Evolutionary conservation across 768 basidiomycete genomes (phyloP).

Genomic region (Xerocomellus amylosporus): DNA sequence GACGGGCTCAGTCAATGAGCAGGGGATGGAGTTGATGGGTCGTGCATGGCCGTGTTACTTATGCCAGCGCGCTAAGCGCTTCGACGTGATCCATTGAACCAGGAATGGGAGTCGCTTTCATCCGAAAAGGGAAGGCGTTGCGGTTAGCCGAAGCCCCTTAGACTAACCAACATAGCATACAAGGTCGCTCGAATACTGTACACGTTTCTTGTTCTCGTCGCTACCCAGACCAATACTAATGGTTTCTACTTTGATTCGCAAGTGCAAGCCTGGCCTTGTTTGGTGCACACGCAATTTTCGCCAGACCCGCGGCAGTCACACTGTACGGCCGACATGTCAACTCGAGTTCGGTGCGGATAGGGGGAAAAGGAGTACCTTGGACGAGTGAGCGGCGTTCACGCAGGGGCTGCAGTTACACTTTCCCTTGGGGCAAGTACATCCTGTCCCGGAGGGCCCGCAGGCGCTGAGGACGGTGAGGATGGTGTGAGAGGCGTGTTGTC

Average conservation of each 20-base stretch:
- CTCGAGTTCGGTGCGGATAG: not conserved
- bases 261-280: conserved; percentile 9
- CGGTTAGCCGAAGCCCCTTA: not conserved
- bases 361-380: conserved; percentile 11
- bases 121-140: conserved; percentile 9
- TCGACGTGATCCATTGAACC: not conserved
- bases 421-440: conserved; percentile 31
- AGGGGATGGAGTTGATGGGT: not conserved
- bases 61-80: not conserved
- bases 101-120: conserved; percentile 2
- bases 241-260: conserved; percentile 21
- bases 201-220: conserved; percentile 8
- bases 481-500: too few species aligned
- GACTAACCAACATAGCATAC: not conserved
- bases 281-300: conserved; percentile 16
- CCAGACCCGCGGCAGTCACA: conserved; percentile 24
- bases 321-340: conserved; percentile 1
- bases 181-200: conserved; percentile 13
- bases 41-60: conserved; percentile 4
- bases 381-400: conserved; percentile 28
- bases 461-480: conserved; percentile 17
- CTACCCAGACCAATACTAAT: not conserved
- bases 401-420: conserved; percentile 32
- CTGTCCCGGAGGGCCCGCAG: conserved; percentile 32
- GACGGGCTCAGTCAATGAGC: conserved; percentile 20